Evolutionary conservation across 108 stramenopile genomes (phyloP).

Genomic region (Pinguiococcus pyrenoidosus): DNA sequence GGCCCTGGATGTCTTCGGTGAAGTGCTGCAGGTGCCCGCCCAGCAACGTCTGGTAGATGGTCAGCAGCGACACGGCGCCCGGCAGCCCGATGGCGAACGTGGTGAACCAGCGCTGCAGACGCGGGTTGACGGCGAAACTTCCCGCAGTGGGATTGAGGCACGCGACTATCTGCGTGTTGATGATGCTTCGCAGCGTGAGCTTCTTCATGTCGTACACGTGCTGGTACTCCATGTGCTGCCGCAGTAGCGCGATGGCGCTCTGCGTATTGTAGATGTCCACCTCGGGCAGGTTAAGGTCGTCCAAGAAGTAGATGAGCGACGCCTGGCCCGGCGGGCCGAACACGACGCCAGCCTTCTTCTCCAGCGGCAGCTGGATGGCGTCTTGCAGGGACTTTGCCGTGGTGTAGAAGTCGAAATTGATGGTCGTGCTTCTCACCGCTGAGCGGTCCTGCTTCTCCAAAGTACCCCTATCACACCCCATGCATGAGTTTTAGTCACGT

Average conservation of each 20-base stretch:
- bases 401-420: constrained; percentile 51
- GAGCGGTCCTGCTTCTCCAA: too few relatives aligned
- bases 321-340: constrained; percentile 42
- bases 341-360: constrained; percentile 42
- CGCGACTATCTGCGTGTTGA: constrained; percentile 40
- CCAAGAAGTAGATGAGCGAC: constrained; percentile 52
- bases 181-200: constrained; percentile 22
- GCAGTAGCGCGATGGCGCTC: constrained; percentile 51
- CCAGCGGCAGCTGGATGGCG: constrained; percentile 33
- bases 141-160: constrained; percentile 56
- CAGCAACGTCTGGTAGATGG: constrained; percentile 52
- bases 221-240: constrained; percentile 60
- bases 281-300: constrained; percentile 59
- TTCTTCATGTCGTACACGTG: constrained; percentile 40
- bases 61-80: constrained; percentile 33
- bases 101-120: constrained; percentile 42
- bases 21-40: constrained; percentile 45
- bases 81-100: constrained; percentile 45
- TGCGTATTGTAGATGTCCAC: constrained; percentile 58
- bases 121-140: constrained; percentile 40
- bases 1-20: constrained; percentile 8
- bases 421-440: too few relatives aligned
- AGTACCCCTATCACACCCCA: too few relatives aligned
- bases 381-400: constrained; percentile 28
- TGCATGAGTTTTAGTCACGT: too few relatives aligned